Conservation (phyloP, 176 grass and related monocot species). For the Eleusine coracana region DNA sequence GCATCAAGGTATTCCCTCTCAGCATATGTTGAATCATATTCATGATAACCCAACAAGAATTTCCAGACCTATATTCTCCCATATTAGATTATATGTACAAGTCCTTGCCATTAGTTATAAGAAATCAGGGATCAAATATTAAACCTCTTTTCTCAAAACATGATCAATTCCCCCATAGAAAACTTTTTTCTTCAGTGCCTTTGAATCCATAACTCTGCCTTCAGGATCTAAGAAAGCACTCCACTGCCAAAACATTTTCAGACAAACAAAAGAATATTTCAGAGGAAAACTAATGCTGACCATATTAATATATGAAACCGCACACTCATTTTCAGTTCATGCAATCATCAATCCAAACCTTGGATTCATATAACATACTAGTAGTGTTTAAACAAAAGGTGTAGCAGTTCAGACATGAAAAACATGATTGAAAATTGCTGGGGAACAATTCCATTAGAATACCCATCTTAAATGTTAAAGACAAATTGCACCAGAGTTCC, state of each 20-base stretch:
- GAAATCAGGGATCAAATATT: slow-evolving; percentile 17
- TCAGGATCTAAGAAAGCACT: slow-evolving; percentile 84
- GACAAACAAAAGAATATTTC: slow-evolving; percentile 18
- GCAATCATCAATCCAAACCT: not conserved
- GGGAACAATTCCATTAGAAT: not conserved
- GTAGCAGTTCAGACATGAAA: slow-evolving; percentile 16
- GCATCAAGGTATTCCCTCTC: slow-evolving; percentile 84
- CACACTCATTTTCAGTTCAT: not conserved
- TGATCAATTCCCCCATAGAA: slow-evolving; percentile 94
- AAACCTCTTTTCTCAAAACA: slow-evolving; percentile 91
- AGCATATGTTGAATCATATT: slow-evolving; percentile 97
- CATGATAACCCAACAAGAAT: slow-evolving; percentile 88
- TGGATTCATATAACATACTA: slow-evolving; percentile 14
- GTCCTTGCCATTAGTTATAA: slow-evolving; percentile 22
- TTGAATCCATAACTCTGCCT: slow-evolving; percentile 90
- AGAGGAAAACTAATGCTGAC: slow-evolving; percentile 27
- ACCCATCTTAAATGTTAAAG: not conserved
- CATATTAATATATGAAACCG: slow-evolving; percentile 4
- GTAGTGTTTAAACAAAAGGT: not conserved
- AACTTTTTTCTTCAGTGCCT: slow-evolving; percentile 82
- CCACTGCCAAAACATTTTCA: slow-evolving; percentile 67
- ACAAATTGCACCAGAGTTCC: not conserved
- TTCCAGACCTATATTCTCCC: slow-evolving; percentile 81
- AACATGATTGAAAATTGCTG: slow-evolving; percentile 2
- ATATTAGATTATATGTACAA: slow-evolving; percentile 37